Evolutionary conservation across 1,139 yeast species (phyloP).

Genomic region (Debaryomyces subglobosus): DNA sequence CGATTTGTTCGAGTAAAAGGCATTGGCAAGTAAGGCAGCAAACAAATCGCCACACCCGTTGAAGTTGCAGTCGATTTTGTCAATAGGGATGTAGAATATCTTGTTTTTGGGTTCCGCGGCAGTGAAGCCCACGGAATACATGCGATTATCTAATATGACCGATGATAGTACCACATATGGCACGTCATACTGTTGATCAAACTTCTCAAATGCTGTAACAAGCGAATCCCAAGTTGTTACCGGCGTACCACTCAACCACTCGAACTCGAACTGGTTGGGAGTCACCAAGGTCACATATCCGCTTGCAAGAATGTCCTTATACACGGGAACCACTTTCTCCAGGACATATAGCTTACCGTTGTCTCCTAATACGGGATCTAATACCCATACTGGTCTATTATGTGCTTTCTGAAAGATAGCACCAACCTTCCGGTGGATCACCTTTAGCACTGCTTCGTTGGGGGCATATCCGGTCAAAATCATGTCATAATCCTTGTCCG

Average conservation of each 20-base stretch:
- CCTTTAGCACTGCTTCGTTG: conserved; percentile 52
- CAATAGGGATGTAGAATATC: conserved; percentile 33
- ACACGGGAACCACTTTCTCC: conserved; percentile 34
- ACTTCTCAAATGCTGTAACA: conserved; percentile 23
- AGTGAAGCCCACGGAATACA: conserved; percentile 40
- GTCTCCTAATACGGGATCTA: conserved; percentile 48
- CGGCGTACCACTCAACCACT: conserved; percentile 28
- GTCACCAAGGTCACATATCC: conserved; percentile 38
- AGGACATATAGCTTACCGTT: conserved; percentile 42
- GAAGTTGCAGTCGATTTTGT: conserved; percentile 39
- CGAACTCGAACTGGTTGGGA: conserved; percentile 48
- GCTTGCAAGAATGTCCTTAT: conserved; percentile 26
- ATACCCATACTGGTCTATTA: conserved; percentile 30
- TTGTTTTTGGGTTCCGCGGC: conserved; percentile 9
- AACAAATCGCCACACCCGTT: conserved; percentile 53
- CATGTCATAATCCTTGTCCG: conserved; percentile 52
- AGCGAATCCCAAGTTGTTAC: conserved; percentile 27
- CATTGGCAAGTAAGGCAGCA: conserved; percentile 42
- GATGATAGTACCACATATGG: conserved; percentile 41
- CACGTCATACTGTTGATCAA: conserved; percentile 25
- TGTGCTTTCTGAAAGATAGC: conserved; percentile 13
- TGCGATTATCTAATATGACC: conserved; percentile 28
- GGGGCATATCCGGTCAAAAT: conserved; percentile 77
- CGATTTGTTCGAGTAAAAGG: conserved; percentile 25
- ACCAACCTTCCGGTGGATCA: conserved; percentile 46